Percentiles rank a stretch among this genome's conserved stretches.
Conservation (phyloP, 1,284 basidiomycete genomes). For the Exobasidium cylindrosporum region DNA sequence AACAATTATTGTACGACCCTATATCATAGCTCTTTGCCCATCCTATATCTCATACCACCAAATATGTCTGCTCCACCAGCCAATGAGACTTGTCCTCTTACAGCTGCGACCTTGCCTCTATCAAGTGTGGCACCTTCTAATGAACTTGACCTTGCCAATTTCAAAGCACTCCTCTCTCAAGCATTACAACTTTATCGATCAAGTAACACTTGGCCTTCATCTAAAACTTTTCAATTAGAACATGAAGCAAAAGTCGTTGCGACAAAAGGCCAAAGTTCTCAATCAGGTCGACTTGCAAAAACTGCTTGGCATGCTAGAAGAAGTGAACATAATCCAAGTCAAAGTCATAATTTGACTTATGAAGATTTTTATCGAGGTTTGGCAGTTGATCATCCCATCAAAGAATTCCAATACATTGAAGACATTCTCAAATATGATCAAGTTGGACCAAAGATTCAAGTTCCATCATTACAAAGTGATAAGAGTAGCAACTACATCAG, state of each 20-base stretch:
- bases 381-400: constrained; percentile 11
- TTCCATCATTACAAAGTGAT: background rate
- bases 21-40: too few relatives aligned
- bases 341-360: constrained; percentile 6
- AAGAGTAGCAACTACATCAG: background rate
- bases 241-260: constrained; percentile 5
- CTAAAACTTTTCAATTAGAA: constrained; percentile 1
- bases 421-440: constrained; percentile 6
- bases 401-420: constrained; percentile 9
- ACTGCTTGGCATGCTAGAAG: constrained; percentile 6
- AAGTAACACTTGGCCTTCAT: background rate
- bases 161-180: constrained; percentile 6
- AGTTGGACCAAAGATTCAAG: background rate
- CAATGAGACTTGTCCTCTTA: background rate
- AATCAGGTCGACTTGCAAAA: background rate
- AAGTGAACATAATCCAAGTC: constrained; percentile 5
- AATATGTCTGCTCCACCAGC: background rate
- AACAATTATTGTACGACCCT: too few relatives aligned
- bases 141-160: background rate
- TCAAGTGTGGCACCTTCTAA: background rate
- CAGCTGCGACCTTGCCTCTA: background rate
- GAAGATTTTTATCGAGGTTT: constrained; percentile 6
- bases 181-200: constrained; percentile 1
- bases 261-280: background rate
- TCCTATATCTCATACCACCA: too few relatives aligned